phyloP scores from a whole-genome alignment of 495 filamentous ascomycete genomes.

The Rhypophila decipiens region DNA sequence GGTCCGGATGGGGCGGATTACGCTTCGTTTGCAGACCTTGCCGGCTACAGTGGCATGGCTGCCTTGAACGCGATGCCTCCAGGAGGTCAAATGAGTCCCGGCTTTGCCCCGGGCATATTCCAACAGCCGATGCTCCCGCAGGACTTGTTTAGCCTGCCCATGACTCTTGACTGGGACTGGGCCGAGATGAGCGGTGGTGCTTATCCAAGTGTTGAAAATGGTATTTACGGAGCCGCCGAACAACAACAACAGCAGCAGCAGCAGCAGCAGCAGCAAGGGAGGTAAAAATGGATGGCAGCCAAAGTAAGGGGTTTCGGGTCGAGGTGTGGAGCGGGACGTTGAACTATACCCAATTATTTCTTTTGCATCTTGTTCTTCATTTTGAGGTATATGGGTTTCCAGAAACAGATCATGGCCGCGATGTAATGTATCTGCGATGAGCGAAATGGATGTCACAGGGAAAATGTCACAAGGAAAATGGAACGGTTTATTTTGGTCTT shows the following conservation, averaged over 20 bases:
- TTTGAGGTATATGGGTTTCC: too few relatives aligned
- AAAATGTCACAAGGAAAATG: too few relatives aligned
- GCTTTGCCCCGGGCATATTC: slow-evolving; percentile 17
- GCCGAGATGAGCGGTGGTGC: slow-evolving; percentile 67
- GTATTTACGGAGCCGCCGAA: slow-evolving; percentile 23
- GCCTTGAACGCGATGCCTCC: slow-evolving; percentile 11
- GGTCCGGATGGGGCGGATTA: slow-evolving; percentile 25
- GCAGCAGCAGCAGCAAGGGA: background rate
- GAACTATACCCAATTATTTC: too few relatives aligned
- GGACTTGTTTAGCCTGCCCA: slow-evolving; percentile 92
- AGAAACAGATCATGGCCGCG: background rate
- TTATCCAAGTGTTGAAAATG: slow-evolving; percentile 49
- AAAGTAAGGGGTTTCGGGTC: background rate
- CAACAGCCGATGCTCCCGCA: slow-evolving; percentile 95
- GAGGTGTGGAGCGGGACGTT: too few relatives aligned
- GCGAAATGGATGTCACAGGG: too few relatives aligned
- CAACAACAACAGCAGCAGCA: background rate
- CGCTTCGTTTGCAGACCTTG: slow-evolving; percentile 43
- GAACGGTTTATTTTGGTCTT: too few relatives aligned
- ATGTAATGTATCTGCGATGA: too few relatives aligned
- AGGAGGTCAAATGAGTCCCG: slow-evolving; percentile 32
- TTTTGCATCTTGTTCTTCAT: too few relatives aligned
- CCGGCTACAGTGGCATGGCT: slow-evolving; percentile 27
- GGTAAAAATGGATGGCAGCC: background rate
- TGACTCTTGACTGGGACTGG: slow-evolving; percentile 99